Base-by-base conservation (phyloP, 768 basidiomycete species). In the Phaeotremella fagi region DNA sequence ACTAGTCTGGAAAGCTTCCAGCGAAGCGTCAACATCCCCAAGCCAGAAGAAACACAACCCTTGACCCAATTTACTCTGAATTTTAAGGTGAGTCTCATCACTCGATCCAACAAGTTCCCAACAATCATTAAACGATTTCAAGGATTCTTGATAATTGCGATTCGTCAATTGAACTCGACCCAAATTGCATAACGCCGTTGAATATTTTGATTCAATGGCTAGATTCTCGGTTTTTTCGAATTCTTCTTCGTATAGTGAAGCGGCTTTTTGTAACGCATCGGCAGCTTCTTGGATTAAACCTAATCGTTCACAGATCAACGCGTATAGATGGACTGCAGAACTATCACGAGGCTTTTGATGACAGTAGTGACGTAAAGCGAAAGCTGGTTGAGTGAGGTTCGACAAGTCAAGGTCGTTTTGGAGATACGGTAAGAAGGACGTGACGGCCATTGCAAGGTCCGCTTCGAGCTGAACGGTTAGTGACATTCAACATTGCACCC, bases 151-250 rank as follows among this genome's bases (percentile, higher is more conserved):
- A 65, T 82, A 84, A 49, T 86, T 80, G 12, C 77, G 75, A 2
- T 79, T 66, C 0, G 84, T 78, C n/a, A 94, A 76, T 18, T 82
- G 80, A 23, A 94, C 71, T 9, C 95, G 82, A 0, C 85, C 95
- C 6, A 90, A 76, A 54, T 87, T 94, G 22, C 82, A 77, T 57
- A 91, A 87, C 0, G 91, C 88, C 33, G 90, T 82, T 4, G 81
- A 82, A 66, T 86, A 99, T 48, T 82, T 84, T 45, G 79, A 76
- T 73, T 97, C 95, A 11, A 89, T 82, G 22, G 78, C 76, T 1
- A 84, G 74, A 48, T 89, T 85, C 72, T 99, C 95, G 14, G 81
- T 82, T 48, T 86, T 83, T 71, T 99, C 95, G 75, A 95, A 99
- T 24, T 81, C 80, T 1, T 82, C 80, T 72, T 98, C 94, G n/a